Evolutionary conservation across 305 asterid genomes (phyloP), one percentile per base, ranked within the genome.

Genomic region (Ruellia speciosa): DNA sequence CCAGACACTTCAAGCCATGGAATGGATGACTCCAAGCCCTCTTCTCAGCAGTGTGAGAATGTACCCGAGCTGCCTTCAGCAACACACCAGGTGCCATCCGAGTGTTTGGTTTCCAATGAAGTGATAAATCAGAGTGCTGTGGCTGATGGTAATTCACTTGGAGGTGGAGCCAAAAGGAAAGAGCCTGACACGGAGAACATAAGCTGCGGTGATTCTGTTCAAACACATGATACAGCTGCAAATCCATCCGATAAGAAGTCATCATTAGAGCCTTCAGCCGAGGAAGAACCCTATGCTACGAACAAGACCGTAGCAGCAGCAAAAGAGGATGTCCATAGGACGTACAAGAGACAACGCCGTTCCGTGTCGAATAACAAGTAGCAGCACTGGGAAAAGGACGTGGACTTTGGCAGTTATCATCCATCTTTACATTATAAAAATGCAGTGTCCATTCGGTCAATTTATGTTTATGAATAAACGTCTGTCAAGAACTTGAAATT

Each of bases 301-400:
- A 43, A 12, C 20, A 55, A 52, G 33, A 62, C 56, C 0, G 70
- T 40, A 52, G 14, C 64, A 19, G 71, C 55, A 24, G 70, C 75
- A 18, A 71, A 60, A 63, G 81, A 76, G 41, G 79, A 76, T 64
- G 67, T 54, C 28, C 80, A 68, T 57, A 77, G 65, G 72, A 74
- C 56, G 43, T 75, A 80, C 79, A 80, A 77, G 77, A 70, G 86
- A 62, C 83, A 52, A 54, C 62, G 77, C 60, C 77, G 75, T 14
- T 49, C 76, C 17, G 68, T n/a, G 19, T 62, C 66, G 6, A 78
- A 63, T 63, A 52, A 51, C 31, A 47, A 28, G 52, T 39, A 50
- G 67, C 40, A 43, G 49, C 16, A 43, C 12, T 43, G 14, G 14
- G 45, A 3, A 8, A 39, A 3, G 31, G 4, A 24, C 4, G 31